phyloP scores from a whole-genome alignment of 2,329 filamentous ascomycete genomes.

The Penicillium sp. region DNA sequence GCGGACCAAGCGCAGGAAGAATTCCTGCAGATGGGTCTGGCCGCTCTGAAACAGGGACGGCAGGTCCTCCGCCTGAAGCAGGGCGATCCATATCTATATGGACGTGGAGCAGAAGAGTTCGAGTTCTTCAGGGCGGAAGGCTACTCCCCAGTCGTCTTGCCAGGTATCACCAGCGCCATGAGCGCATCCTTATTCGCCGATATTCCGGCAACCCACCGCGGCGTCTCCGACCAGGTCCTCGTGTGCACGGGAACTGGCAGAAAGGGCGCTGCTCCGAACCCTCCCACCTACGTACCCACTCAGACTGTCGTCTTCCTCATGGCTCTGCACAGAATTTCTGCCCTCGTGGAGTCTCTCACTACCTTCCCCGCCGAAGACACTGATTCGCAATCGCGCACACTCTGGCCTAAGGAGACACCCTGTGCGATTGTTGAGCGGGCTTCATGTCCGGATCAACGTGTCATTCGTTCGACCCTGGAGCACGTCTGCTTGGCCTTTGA shows the following conservation, averaged over 20 bases:
- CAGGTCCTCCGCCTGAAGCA: conserved; percentile 89
- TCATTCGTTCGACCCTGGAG: conserved; percentile 80
- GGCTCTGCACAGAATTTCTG: conserved; percentile 80
- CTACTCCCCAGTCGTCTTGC: conserved; percentile 68
- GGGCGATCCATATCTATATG: conserved; percentile 94
- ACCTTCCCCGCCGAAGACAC: conserved; percentile 28
- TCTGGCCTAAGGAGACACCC: conserved; percentile 73
- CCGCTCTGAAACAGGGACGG: conserved; percentile 64
- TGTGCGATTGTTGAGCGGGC: conserved; percentile 92
- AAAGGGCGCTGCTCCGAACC: conserved; percentile 77
- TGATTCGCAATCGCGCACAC: conserved; percentile 19
- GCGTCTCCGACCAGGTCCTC: conserved; percentile 85
- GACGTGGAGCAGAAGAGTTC: conserved; percentile 88
- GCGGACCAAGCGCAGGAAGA: conserved; percentile 91
- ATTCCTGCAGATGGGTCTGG: conserved; percentile 72
- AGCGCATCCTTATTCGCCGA: conserved; percentile 82
- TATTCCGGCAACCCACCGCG: conserved; percentile 83
- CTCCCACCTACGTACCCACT: conserved; percentile 70
- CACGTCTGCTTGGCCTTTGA: conserved; percentile 79
- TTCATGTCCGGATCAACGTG: conserved; percentile 87
- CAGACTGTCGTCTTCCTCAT: conserved; percentile 92
- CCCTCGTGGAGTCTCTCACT: conserved; percentile 68
- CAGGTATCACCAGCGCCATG: conserved; percentile 84
- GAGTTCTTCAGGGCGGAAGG: conserved; percentile 74
- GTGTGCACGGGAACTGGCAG: conserved; percentile 96